These are phyloP conservation scores for Butyriboletus loyo DNA, from an alignment of 768 basidiomycete species.

Conservation along the genomic window DNA sequence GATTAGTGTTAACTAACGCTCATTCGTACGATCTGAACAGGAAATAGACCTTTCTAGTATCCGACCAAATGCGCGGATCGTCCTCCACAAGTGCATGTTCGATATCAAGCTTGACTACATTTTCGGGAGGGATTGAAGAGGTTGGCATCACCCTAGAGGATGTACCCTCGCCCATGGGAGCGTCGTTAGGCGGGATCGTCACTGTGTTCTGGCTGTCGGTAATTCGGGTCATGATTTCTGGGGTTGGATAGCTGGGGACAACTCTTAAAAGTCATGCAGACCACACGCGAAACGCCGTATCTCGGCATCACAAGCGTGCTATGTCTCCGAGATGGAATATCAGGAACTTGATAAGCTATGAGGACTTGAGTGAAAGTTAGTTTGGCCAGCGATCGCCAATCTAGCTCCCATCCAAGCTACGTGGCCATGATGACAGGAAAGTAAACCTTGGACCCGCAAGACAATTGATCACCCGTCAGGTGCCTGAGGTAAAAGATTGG, in stretches of 20 bases:
- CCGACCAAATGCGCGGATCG: conserved; percentile 63
- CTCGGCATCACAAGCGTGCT: background rate
- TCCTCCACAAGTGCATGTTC: conserved; percentile 47
- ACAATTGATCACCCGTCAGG: background rate
- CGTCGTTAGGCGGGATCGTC: background rate
- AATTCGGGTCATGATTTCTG: conserved; percentile 5
- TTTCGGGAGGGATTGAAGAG: background rate
- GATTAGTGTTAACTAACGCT: background rate
- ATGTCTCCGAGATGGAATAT: background rate
- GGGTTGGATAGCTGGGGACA: background rate
- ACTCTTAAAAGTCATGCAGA: conserved; percentile 1
- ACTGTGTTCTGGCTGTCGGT: background rate
- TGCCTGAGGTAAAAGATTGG: background rate
- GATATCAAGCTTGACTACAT: conserved; percentile 29
- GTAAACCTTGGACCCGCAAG: background rate
- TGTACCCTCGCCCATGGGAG: background rate
- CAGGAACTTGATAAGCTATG: background rate
- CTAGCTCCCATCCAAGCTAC: background rate
- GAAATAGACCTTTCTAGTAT: conserved; percentile 48
- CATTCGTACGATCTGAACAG: too few relatives aligned
- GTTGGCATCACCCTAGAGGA: background rate
- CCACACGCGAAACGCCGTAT: background rate
- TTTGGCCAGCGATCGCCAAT: conserved; percentile 12
- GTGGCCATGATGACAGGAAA: background rate
- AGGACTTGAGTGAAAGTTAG: background rate